These are phyloP conservation scores for Linanthus parryae DNA, from an alignment of 148 eudicot species.

Conservation along the genomic window DNA sequence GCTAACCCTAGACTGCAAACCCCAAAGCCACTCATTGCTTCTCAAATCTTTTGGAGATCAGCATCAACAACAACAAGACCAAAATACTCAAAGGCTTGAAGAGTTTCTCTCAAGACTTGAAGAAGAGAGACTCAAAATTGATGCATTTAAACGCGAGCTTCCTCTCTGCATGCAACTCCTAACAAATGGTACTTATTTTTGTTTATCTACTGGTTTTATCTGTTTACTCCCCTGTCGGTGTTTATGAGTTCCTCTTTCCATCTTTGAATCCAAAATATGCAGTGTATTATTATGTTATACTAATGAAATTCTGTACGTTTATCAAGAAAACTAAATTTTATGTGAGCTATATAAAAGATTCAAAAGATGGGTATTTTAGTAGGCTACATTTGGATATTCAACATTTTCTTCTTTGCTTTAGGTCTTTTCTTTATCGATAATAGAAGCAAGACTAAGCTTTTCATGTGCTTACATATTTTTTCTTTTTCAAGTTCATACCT, in stretches of 20 bases:
- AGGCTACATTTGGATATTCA: conserved; percentile 13
- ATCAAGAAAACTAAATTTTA: background rate
- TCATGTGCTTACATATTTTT: conserved; percentile 17
- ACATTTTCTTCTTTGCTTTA: conserved; percentile 17
- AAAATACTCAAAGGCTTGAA: conserved; percentile 54
- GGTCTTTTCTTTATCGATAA: conserved; percentile 9
- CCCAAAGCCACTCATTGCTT: conserved; percentile 71
- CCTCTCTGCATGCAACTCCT: conserved; percentile 96
- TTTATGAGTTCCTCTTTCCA: background rate
- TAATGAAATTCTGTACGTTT: background rate
- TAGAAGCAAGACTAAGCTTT: conserved; percentile 27
- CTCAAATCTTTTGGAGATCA: conserved; percentile 55
- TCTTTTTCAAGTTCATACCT: background rate
- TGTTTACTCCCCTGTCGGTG: background rate
- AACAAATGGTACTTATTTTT: conserved; percentile 47
- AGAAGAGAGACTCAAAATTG: conserved; percentile 90
- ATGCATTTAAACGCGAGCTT: conserved; percentile 96
- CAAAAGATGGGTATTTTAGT: conserved; percentile 5
- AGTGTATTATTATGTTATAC: background rate
- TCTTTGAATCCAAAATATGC: too few relatives aligned
- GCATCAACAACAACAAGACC: conserved; percentile 3
- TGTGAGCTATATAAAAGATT: conserved; percentile 4
- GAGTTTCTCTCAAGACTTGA: conserved; percentile 75
- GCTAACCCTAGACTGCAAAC: conserved; percentile 65
- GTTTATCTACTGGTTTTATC: background rate